Conservation (phyloP, 441 rosid species). For the Mallotus repandus region DNA sequence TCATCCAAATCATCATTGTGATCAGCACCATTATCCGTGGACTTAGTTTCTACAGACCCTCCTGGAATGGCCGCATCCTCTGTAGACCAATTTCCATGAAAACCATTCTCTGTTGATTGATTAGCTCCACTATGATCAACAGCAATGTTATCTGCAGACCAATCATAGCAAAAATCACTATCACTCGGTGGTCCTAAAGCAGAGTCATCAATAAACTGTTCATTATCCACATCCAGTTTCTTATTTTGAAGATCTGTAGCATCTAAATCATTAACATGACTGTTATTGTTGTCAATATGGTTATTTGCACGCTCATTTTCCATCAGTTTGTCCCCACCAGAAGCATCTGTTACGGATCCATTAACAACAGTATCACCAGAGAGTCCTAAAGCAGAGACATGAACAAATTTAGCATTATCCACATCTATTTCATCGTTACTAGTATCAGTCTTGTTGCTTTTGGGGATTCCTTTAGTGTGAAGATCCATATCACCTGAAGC, state of each 20-base stretch:
- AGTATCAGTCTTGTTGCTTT: background rate
- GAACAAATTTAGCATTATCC: background rate
- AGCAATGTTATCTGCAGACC: background rate
- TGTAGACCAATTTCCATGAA: background rate
- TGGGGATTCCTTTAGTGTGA: background rate
- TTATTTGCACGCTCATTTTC: background rate
- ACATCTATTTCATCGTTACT: background rate
- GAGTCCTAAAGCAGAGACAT: background rate
- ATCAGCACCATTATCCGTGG: background rate
- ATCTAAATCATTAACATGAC: background rate
- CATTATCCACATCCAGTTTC: background rate
- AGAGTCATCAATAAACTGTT: background rate
- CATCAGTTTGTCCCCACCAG: background rate
- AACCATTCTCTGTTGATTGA: background rate
- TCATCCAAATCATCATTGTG: conserved; percentile 21
- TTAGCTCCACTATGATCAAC: background rate
- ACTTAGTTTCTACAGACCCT: background rate
- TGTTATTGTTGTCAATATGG: background rate
- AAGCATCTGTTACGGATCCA: background rate
- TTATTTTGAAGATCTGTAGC: background rate
- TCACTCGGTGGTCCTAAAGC: background rate
- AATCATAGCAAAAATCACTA: conserved; percentile 6
- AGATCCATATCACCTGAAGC: background rate
- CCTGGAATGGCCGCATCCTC: background rate
- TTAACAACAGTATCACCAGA: background rate